These are phyloP conservation scores for Aspergillus sp. DNA, from an alignment of 2,329 filamentous ascomycete genomes.

Conservation along the genomic window DNA sequence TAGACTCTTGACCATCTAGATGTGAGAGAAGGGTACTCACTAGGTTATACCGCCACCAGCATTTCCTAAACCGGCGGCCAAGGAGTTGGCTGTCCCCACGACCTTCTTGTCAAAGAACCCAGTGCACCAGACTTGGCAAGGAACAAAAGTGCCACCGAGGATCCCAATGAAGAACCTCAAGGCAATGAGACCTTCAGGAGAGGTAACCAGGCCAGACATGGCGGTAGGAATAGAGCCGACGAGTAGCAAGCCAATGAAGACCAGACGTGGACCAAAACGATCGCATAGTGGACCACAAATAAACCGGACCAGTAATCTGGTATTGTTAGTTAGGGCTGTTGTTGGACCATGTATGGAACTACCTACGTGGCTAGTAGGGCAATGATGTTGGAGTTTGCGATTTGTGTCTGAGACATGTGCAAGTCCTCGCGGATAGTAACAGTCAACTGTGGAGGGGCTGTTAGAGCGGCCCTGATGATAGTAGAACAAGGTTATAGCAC, in stretches of 20 bases:
- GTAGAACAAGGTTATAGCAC: conserved; percentile 28
- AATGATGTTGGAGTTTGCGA: conserved; percentile 90
- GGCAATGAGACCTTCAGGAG: conserved; percentile 57
- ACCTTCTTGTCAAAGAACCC: conserved; percentile 93
- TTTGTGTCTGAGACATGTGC: conserved; percentile 68
- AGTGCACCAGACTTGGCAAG: conserved; percentile 88
- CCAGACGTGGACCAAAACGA: conserved; percentile 76
- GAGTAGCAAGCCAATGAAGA: conserved; percentile 79
- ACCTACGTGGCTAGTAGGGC: conserved; percentile 71
- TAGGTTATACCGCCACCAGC: conserved; percentile 89
- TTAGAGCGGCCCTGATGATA: conserved; percentile 24
- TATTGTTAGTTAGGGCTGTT: conserved; percentile 5
- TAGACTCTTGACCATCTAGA: not conserved
- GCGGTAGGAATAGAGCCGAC: conserved; percentile 79
- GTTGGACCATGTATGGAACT: not conserved
- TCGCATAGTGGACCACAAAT: conserved; percentile 85
- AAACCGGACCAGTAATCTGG: conserved; percentile 72
- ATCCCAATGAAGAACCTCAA: conserved; percentile 51
- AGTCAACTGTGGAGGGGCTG: conserved; percentile 55
- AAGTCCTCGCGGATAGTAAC: conserved; percentile 82
- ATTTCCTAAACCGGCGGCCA: conserved; percentile 85
- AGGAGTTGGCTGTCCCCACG: conserved; percentile 83
- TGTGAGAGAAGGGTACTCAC: conserved; percentile 25
- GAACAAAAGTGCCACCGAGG: conserved; percentile 49
- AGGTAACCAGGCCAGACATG: conserved; percentile 76